Evolutionary conservation across 169 alveolate genomes (phyloP).

Genomic region (Eimeria necatrix): DNA sequence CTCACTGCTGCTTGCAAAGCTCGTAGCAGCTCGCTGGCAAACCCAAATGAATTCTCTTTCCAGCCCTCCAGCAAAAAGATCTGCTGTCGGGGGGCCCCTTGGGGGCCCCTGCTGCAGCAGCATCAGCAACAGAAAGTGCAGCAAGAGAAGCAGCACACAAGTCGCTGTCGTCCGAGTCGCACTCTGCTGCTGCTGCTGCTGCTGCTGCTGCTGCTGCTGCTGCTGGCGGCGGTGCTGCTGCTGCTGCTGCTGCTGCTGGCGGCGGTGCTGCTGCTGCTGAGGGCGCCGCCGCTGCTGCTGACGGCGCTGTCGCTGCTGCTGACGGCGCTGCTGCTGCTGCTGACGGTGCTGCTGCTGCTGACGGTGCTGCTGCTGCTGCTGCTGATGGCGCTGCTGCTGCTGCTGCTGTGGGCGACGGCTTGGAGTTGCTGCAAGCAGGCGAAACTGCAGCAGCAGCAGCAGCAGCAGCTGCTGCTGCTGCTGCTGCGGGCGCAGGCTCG

Average conservation of each 20-base stretch:
- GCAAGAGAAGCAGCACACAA: conserved; percentile 39
- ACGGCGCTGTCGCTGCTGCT: background rate
- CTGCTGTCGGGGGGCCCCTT: background rate
- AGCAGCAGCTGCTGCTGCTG: background rate
- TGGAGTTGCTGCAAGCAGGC: no score
- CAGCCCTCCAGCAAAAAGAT: conserved; percentile 23
- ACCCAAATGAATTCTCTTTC: background rate
- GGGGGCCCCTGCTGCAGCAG: background rate
- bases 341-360: background rate
- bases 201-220: conserved; percentile 1
- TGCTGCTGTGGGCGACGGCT: conserved; percentile 13
- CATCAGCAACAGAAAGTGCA: conserved; percentile 15
- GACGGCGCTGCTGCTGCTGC: background rate
- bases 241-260: background rate
- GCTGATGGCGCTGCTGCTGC: conserved; percentile 1
- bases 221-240: background rate
- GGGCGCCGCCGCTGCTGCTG: background rate
- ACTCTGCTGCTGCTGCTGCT: background rate
- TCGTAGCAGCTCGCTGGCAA: background rate
- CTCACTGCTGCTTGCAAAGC: background rate
- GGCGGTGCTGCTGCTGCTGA: conserved; percentile 25
- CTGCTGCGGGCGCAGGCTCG: background rate
- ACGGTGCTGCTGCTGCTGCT: conserved; percentile 6
- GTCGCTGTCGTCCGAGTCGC: conserved; percentile 34
- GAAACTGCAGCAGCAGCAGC: conserved; percentile 44